Evolutionary conservation across 331 rosid genomes (phyloP), one percentile per base, ranked within the genome.

Genomic region (Malus hybrid): DNA sequence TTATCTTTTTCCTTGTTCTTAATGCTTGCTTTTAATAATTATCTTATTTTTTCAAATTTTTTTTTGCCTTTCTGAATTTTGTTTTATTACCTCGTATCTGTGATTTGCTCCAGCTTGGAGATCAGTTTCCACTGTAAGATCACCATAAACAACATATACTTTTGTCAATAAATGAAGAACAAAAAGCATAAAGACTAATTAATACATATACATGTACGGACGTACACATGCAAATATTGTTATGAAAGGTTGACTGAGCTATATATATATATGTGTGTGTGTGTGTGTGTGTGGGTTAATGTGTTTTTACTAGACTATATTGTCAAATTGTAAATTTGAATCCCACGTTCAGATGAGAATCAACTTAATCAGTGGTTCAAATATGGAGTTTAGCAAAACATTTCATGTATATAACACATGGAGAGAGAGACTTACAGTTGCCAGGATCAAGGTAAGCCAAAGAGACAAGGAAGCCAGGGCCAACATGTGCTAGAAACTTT

Each of bases 391-490:
- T 39, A 39, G 44, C 4, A 39, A 39, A 39, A 39, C 44, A 0
- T 39, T 39, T 39, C 44, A 9, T 39, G 44, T 39, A 39, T 39
- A 39, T 39, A 39, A 39, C 44, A 39, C 44, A 9, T 9, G 44
- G 44, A 39, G 44, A 39, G 44, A 39, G 44, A 39, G 44, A 39
- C 75, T 24, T 71, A 84, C 97, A 74, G 70, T 88, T 93, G 75
- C 98, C 97, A 6, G 98, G 98, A 73, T 93, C 98, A 76, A 93
- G 89, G 82, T 93, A 93, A 69, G 98, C 98, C 84, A 93, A 70
- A 50, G 97, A 93, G 76, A 93, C 97, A 4, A 93, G 93, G 66
- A 93, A 93, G 20, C 98, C 98, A 55, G 96, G 98, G n/a, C 98
- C 98, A 0, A 93, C 88, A 69, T 73, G 48, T 6, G 85, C 27